phyloP scores from a whole-genome alignment of 179 eudicot species.

The Beta corolliflora region DNA sequence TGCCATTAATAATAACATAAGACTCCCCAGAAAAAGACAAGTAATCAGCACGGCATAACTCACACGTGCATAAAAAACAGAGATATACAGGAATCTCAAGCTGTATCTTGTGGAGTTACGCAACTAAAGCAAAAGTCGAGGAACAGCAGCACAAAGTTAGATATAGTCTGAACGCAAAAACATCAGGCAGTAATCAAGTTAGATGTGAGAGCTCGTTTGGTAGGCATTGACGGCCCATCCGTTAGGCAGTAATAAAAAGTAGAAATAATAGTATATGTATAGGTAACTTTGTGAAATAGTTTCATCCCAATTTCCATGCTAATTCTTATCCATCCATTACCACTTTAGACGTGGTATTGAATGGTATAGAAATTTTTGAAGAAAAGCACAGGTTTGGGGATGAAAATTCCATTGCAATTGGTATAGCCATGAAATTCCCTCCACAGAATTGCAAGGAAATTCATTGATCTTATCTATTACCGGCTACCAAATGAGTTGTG shows the following conservation, averaged over 20 bases:
- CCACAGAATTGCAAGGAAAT: no score
- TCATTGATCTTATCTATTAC: no score
- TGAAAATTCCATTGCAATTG: no score
- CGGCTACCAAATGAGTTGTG: neutral
- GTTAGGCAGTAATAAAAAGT: no score
- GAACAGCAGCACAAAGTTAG: neutral
- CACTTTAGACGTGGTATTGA: no score
- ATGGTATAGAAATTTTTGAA: neutral
- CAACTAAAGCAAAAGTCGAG: neutral
- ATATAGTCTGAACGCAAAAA: neutral
- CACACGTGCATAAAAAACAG: neutral
- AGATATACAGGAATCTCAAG: neutral
- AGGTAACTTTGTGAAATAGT: no score
- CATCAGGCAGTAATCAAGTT: neutral
- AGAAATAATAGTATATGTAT: no score
- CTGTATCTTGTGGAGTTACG: neutral
- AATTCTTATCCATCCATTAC: no score
- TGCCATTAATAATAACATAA: constrained; percentile 28
- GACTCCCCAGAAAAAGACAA: neutral
- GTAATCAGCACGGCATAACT: neutral
- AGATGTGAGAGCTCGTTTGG: neutral
- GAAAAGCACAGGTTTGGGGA: neutral
- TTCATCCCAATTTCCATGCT: no score
- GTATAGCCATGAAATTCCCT: no score
- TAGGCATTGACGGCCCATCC: no score